Base-by-base conservation (phyloP, 495 filamentous ascomycete genomes). In the Podospora appendiculata region DNA sequence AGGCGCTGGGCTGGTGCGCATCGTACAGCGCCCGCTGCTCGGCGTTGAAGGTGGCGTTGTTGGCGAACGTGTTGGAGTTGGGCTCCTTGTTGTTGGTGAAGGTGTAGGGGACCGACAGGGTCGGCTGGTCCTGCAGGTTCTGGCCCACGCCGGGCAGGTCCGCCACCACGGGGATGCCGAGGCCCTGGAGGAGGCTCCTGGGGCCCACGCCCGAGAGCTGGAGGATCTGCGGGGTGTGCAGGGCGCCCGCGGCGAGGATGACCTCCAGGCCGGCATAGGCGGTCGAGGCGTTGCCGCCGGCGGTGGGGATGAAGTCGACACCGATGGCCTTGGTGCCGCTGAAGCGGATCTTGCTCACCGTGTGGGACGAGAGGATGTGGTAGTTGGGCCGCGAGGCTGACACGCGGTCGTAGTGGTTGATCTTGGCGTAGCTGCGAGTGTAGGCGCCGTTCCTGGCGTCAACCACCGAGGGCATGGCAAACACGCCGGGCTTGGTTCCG, bases 161-260 rank as follows among this genome's bases (percentile, higher is more conserved):
- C 55, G 80, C 79, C 16, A 87, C 69, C 10, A 91, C 77, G 10
- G 80, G 76, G 52, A 95, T 90, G 4, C 72, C 72, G 47, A 90
- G 73, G 32, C 70, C 67, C 34, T 76, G 62, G 39, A 93, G 83
- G 50, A 90, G 85, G 52, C 78, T 57, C 41, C 72, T 68, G 14
- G 85, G 84, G 14, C 89, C 89, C 43, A 95, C 75, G 14, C 88
- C 88, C 41, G 86, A 90, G 25, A 86, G 79, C 48, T 90, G 72
- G 11, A 81, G 64, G n/a, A 83, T 66, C 52, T 83, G 79, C 14
- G 79, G 81, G 4, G 79, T 79, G 41, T 78, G 71, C 7, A 85
- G 47, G n/a, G 75, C 69, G 12, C 81, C 81, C 1, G 79, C 79
- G 8, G 78, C 72, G 12, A 84, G 49, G 50, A 84, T 75, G 34